Conservation (phyloP, 2,329 filamentous ascomycete species). For the Massarina eburnea region DNA sequence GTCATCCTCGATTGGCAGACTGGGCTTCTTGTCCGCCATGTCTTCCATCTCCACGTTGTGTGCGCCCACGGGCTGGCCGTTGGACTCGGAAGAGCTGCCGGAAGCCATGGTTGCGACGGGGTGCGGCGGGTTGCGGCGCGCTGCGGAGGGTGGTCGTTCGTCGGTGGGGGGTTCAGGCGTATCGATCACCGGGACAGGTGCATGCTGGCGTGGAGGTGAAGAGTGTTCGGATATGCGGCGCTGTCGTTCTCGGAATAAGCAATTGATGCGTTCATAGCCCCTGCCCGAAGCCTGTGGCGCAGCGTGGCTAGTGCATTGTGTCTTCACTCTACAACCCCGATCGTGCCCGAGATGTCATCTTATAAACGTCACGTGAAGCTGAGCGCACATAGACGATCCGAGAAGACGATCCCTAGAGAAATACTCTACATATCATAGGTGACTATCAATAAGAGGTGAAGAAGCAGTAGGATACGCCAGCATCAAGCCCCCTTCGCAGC, state of each 20-base stretch:
- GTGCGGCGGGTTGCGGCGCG: constrained; percentile 10
- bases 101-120: constrained; percentile 31
- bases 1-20: constrained; percentile 67
- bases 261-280: not conserved
- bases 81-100: constrained; percentile 19
- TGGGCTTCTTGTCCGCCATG: constrained; percentile 38
- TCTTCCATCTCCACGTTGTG: constrained; percentile 41
- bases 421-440: too few species aligned
- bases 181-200: not conserved
- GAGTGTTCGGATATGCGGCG: not conserved
- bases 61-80: constrained; percentile 22
- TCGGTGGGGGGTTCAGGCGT: not conserved
- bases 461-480: too few species aligned
- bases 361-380: too few species aligned
- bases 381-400: too few species aligned
- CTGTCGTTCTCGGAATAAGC: not conserved
- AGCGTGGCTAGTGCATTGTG: not conserved
- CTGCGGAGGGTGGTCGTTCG: not conserved
- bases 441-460: too few species aligned
- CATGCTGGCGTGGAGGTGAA: not conserved
- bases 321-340: too few species aligned
- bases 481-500: too few species aligned
- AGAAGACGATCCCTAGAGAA: too few species aligned
- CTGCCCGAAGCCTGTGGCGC: not conserved
- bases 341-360: too few species aligned